phyloP scores from a whole-genome alignment of 148 eudicot species.

The Vaccinium myrtillus region DNA sequence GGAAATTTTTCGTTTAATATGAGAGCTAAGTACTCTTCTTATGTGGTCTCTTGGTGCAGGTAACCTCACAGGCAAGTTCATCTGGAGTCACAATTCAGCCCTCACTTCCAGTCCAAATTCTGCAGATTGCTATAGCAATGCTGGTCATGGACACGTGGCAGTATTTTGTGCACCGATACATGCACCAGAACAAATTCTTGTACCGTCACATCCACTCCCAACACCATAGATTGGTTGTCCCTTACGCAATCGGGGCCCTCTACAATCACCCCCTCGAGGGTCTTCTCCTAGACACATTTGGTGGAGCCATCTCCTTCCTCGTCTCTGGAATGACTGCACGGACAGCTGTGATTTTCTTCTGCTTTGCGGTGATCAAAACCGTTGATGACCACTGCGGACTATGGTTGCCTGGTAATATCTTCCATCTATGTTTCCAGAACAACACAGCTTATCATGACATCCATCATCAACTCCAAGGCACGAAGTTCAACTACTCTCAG shows the following conservation, averaged over 20 bases:
- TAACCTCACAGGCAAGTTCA: conserved; percentile 31
- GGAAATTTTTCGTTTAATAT: not conserved
- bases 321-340: conserved; percentile 53
- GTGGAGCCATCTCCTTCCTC: conserved; percentile 52
- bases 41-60: conserved; percentile 24
- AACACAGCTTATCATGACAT: conserved; percentile 55
- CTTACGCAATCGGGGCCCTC: conserved; percentile 54
- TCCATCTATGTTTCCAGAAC: conserved; percentile 49
- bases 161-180: conserved; percentile 53
- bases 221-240: conserved; percentile 47
- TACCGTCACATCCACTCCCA: conserved; percentile 54
- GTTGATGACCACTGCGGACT: conserved; percentile 60
- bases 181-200: conserved; percentile 53
- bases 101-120: conserved; percentile 31
- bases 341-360: conserved; percentile 51
- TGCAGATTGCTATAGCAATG: conserved; percentile 46
- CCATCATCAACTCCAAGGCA: conserved; percentile 56
- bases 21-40: not conserved
- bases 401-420: conserved; percentile 52
- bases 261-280: conserved; percentile 58
- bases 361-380: conserved; percentile 49
- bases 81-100: conserved; percentile 33
- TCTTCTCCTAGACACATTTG: conserved; percentile 45
- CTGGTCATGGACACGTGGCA: conserved; percentile 55
- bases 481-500: conserved; percentile 47